These are phyloP conservation scores for Leccinum barrowsii DNA, from an alignment of 768 basidiomycete genomes.

Conservation along the genomic window DNA sequence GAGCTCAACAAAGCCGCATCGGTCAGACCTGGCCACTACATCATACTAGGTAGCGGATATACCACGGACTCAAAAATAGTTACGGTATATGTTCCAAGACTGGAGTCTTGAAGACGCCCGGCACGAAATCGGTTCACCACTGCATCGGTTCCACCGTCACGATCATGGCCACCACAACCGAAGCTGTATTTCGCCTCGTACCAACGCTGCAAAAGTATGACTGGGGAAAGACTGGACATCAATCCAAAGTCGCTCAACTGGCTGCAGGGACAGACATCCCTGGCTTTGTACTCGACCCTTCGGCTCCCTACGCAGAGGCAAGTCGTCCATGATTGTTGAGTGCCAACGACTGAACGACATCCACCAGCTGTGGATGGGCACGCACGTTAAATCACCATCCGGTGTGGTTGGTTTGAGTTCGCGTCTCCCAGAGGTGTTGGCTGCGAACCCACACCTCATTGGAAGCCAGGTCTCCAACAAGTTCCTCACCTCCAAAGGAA, in stretches of 20 bases:
- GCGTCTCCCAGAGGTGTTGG: slow-evolving; percentile 58
- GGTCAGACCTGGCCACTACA: too few relatives aligned
- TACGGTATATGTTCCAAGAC: neutral
- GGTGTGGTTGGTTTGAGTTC: slow-evolving; percentile 44
- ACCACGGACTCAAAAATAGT: neutral
- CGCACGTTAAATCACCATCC: slow-evolving; percentile 77
- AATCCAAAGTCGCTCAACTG: slow-evolving; percentile 86
- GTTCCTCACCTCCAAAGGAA: slow-evolving; percentile 56
- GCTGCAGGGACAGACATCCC: slow-evolving; percentile 58
- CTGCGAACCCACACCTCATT: slow-evolving; percentile 64
- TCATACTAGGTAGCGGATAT: neutral
- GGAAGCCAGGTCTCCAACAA: slow-evolving; percentile 52
- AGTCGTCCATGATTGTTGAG: slow-evolving; percentile 19
- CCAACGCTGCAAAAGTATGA: slow-evolving; percentile 90
- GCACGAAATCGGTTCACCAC: neutral
- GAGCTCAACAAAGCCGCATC: too few relatives aligned
- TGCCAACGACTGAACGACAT: neutral
- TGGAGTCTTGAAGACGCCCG: neutral
- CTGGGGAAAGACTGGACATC: slow-evolving; percentile 85
- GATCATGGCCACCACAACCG: slow-evolving; percentile 28
- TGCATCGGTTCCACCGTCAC: neutral
- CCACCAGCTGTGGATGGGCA: slow-evolving; percentile 96
- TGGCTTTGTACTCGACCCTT: slow-evolving; percentile 64
- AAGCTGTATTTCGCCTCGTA: slow-evolving; percentile 68
- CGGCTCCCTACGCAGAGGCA: slow-evolving; percentile 91